These are phyloP conservation scores for Chaetomiaceae sp. DNA, from an alignment of 2,329 filamentous ascomycete genomes.

Conservation along the genomic window DNA sequence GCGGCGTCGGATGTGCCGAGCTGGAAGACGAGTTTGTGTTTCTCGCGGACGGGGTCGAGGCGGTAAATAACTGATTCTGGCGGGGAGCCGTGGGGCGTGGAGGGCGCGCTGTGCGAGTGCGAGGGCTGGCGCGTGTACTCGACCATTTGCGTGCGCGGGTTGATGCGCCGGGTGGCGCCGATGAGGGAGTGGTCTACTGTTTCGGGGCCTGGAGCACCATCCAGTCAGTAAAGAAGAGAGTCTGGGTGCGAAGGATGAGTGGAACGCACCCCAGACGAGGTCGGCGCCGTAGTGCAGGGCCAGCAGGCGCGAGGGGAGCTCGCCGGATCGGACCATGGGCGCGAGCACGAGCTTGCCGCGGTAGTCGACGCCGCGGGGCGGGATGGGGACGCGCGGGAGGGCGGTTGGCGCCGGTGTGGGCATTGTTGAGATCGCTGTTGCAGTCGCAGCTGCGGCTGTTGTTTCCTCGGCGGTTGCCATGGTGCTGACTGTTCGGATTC, in stretches of 20 bases:
- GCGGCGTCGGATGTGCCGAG: conserved; percentile 83
- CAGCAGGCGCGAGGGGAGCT: conserved; percentile 82
- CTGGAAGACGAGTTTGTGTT: conserved; percentile 77
- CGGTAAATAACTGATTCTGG: conserved; percentile 78
- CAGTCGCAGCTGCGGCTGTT: neutral
- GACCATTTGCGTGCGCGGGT: conserved; percentile 71
- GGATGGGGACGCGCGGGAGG: conserved; percentile 71
- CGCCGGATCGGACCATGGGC: conserved; percentile 97
- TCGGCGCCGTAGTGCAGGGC: conserved; percentile 94
- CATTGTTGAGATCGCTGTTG: neutral
- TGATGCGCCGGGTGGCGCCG: conserved; percentile 73
- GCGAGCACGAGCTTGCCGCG: conserved; percentile 90
- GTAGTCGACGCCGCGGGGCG: conserved; percentile 85
- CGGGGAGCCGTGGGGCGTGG: conserved; percentile 37
- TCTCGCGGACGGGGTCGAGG: conserved; percentile 73
- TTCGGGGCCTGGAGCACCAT: conserved; percentile 63
- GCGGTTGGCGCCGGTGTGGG: neutral
- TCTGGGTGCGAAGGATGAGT: neutral
- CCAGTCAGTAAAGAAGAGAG: neutral
- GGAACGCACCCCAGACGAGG: conserved; percentile 77
- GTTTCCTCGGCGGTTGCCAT: conserved; percentile 12
- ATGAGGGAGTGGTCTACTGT: conserved; percentile 91
- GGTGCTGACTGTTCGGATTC: conserved; percentile 7
- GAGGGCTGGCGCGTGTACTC: conserved; percentile 79
- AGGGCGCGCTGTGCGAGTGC: conserved; percentile 55